These are phyloP conservation scores for Henningerozyma blattae DNA, from an alignment of 805 yeast genomes.

Conservation along the genomic window DNA sequence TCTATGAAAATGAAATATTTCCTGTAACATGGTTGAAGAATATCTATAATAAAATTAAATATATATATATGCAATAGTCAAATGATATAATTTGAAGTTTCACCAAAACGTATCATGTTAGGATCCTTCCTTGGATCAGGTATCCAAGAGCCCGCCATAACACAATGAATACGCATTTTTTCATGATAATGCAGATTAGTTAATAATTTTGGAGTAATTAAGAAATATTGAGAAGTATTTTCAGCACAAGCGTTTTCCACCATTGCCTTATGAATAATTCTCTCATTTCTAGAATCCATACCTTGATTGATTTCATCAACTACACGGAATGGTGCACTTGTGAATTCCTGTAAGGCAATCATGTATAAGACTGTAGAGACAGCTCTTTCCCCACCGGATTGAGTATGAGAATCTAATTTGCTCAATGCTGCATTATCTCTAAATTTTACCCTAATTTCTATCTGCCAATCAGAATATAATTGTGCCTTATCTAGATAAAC, in stretches of 20 bases:
- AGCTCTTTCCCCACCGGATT: conserved; percentile 97
- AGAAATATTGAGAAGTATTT: conserved; percentile 66
- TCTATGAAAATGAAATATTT: too few species aligned
- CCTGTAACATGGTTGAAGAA: too few species aligned
- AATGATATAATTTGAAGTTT: conserved; percentile 19
- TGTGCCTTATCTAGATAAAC: conserved; percentile 42
- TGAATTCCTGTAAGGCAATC: conserved; percentile 79
- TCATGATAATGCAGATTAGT: conserved; percentile 67
- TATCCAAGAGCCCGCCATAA: conserved; percentile 46
- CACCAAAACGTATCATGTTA: conserved; percentile 26
- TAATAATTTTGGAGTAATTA: conserved; percentile 85
- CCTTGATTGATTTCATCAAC: conserved; percentile 99
- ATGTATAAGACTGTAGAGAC: conserved; percentile 86
- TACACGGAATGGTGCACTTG: conserved; percentile 83
- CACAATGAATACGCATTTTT: conserved; percentile 77
- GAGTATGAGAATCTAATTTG: conserved; percentile 72
- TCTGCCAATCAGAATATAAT: conserved; percentile 62
- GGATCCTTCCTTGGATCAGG: conserved; percentile 27
- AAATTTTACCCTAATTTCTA: conserved; percentile 76
- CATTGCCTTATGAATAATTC: conserved; percentile 72
- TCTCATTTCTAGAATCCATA: conserved; percentile 90
- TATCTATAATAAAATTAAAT: not conserved
- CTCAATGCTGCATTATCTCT: conserved; percentile 64
- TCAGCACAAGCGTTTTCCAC: conserved; percentile 70
- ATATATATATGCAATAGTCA: conserved; percentile 4